Evolutionary conservation across 768 basidiomycete species (phyloP).

Genomic region (Austroboletus eburneus): DNA sequence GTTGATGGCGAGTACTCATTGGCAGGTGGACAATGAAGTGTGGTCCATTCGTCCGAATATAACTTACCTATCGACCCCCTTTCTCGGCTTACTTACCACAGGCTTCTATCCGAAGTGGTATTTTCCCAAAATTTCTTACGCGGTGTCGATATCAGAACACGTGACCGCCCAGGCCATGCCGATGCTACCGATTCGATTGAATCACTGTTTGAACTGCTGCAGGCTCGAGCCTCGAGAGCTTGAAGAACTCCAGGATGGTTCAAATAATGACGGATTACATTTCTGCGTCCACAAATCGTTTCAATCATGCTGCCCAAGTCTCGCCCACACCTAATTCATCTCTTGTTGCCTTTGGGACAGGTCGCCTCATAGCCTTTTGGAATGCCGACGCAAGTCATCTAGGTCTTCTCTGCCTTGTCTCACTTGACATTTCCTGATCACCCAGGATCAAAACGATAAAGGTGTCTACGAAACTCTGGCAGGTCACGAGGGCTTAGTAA

Average conservation of each 20-base stretch:
- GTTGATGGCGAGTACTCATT: too few species aligned
- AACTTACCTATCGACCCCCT: too few species aligned
- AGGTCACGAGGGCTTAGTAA: slow-evolving; percentile 71
- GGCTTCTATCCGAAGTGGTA: too few species aligned
- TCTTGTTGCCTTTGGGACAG: slow-evolving; percentile 55
- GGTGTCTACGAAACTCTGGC: slow-evolving; percentile 69
- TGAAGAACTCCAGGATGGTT: slow-evolving; percentile 11
- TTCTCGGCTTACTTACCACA: too few species aligned
- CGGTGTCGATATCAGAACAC: too few species aligned
- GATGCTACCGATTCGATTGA: too few species aligned
- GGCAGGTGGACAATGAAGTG: too few species aligned
- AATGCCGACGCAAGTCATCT: slow-evolving; percentile 40
- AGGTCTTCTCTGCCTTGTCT: not conserved
- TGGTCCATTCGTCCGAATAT: too few species aligned
- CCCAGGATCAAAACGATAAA: slow-evolving; percentile 44
- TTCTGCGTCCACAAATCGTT: slow-evolving; percentile 46
- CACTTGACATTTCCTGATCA: not conserved
- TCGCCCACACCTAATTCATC: slow-evolving; percentile 28
- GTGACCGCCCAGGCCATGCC: too few species aligned
- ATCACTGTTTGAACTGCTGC: too few species aligned
- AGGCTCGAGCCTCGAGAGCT: not conserved
- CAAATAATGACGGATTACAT: slow-evolving; percentile 36
- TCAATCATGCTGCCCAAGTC: slow-evolving; percentile 36
- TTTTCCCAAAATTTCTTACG: too few species aligned
- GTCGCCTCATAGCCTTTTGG: slow-evolving; percentile 58